Percentiles rank a stretch among this genome's conserved stretches.
phyloP scores from a whole-genome alignment of 495 filamentous ascomycete genomes.

The Chaetomium cochliodes region DNA sequence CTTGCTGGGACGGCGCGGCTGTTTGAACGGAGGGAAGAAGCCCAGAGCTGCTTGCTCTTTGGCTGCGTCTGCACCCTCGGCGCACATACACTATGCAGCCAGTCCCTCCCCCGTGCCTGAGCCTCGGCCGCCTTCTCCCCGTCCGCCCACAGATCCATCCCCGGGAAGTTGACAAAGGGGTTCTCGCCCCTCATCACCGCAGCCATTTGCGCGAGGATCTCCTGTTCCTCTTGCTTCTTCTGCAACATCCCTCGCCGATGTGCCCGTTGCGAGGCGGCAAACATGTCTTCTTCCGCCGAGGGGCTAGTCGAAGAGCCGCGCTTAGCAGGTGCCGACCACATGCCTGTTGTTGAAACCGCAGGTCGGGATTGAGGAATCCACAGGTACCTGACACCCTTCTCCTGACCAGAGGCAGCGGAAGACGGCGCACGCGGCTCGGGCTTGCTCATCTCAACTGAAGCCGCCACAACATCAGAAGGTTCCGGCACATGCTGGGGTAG shows the following conservation, averaged over 20 bases:
- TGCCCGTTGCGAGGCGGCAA: constrained; percentile 20
- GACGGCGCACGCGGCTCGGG: neutral
- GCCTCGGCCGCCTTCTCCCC: constrained; percentile 19
- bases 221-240: constrained; percentile 15
- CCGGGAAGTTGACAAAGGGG: constrained; percentile 17
- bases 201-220: constrained; percentile 32
- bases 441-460: neutral
- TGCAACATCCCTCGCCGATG: constrained; percentile 24
- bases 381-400: neutral
- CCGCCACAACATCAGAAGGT: too few species aligned
- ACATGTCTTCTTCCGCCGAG: constrained; percentile 27
- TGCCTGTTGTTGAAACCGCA: constrained; percentile 4
- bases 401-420: neutral
- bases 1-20: neutral
- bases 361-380: constrained; percentile 14
- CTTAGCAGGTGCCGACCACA: constrained; percentile 17
- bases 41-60: neutral
- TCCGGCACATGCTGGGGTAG: neutral
- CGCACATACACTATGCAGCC: constrained; percentile 19
- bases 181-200: constrained; percentile 25
- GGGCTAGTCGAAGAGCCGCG: neutral
- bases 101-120: constrained; percentile 14
- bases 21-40: neutral
- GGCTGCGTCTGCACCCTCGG: neutral
- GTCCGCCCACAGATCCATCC: constrained; percentile 29